phyloP scores from a whole-genome alignment of 2,329 filamentous ascomycete species.

The Coleophoma crateriformis region DNA sequence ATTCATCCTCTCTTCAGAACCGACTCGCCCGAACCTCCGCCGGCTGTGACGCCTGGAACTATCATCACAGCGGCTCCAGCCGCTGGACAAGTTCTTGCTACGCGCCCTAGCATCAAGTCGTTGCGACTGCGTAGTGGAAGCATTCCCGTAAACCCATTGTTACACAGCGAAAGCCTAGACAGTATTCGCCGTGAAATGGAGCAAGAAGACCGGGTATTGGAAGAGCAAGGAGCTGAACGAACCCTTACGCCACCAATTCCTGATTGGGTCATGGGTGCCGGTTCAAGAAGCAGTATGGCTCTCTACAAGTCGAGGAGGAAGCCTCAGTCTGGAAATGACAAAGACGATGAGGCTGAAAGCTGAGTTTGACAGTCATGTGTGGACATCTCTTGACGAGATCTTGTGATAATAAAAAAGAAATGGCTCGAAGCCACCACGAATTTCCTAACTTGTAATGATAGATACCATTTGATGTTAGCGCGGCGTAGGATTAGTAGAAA shows the following conservation, averaged over 20 bases:
- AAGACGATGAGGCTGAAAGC: constrained; percentile 14
- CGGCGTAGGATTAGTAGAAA: constrained; percentile 15
- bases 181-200: constrained; percentile 24
- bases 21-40: constrained; percentile 63
- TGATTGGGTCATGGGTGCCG: constrained; percentile 52
- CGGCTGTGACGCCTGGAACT: constrained; percentile 62
- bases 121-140: constrained; percentile 53
- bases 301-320: constrained; percentile 32
- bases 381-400: too few relatives aligned
- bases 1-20: constrained; percentile 76
- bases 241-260: constrained; percentile 56
- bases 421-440: constrained; percentile 22
- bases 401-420: constrained; percentile 4
- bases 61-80: constrained; percentile 66
- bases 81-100: constrained; percentile 57
- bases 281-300: constrained; percentile 43
- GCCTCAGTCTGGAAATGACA: constrained; percentile 11
- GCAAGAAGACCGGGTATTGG: constrained; percentile 20
- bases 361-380: neutral
- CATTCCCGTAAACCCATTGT: constrained; percentile 44
- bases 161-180: constrained; percentile 44
- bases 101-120: constrained; percentile 44
- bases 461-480: constrained; percentile 27
- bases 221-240: constrained; percentile 29
- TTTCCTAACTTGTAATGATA: constrained; percentile 19